Evolutionary conservation across 1,284 basidiomycete genomes (phyloP), one percentile per base, ranked within the genome.

Genomic region (Kalmanozyma brasiliensis): DNA sequence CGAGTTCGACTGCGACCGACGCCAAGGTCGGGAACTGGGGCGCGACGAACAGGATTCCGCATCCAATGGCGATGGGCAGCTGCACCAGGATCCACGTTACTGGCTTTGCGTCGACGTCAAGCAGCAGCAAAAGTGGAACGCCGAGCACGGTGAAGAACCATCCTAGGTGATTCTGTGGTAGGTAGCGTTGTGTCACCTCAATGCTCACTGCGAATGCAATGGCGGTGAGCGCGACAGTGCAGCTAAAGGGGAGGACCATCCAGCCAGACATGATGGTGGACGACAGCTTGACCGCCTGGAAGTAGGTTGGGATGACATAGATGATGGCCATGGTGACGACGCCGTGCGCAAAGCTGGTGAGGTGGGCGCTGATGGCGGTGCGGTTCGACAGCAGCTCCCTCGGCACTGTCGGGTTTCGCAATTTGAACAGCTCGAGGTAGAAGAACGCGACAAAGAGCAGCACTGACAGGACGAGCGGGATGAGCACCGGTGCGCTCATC

Each of bases 11-110:
- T 1, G 52, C 43, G 11, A 66, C 53, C 0, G 64, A 49, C 2
- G 68, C 68, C 0, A 71, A 46, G 1, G 63, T 51, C n/a, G 68
- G 59, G 34, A 71, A 71, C 17, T 71, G 68, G 2, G 68, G 64
- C 3, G 64, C 55, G 14, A 68, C 64, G 30, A 71, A 71, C 14
- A 67, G 41, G 20, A 68, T 62, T 1, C 64, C 68, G 19, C 63
- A 58, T 0, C 68, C 68, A 3, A 63, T 32, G 14, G 46, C 68
- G 30, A 71, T 55, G 3, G 68, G 64, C 8, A 71, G 9, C 29
- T 71, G 68, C 2, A 67, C 63, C 8, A 33, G 8, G 3, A 71
- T 24, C 68, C 68, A 71, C 20, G 45, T 46, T 3, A 23, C 46
- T 1, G 52, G 19, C 17, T n/a, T 29, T 4, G 64, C 55, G 19